Base-by-base conservation (phyloP, 305 asterid genomes). In the Fraxinus dipetala region DNA sequence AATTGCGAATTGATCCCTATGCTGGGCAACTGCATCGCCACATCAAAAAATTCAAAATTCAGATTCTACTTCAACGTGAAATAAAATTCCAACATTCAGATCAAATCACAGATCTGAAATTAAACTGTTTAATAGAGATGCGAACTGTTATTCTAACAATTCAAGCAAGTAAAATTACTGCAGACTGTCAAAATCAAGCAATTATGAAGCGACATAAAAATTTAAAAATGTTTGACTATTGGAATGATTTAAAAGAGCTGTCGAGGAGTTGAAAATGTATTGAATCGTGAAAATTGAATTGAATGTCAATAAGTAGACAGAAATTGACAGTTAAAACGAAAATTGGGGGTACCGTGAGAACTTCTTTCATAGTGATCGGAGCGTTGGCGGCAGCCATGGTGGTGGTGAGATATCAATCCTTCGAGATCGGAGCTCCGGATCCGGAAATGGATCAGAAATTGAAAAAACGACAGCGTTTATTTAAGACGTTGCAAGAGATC, bases 351-450 rank as follows among this genome's bases (percentile, higher is more conserved):
- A 94, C 98, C 98, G 97, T 94, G 45, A 94, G 95, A 76, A 93
- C 78, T 84, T 93, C 97, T 80, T 92, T 92, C 97, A 93, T 93
- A 81, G 94, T 91, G 92, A 93, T 93, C 92, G 97, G 97, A 82
- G 97, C 98, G 85, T 89, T 94, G 56, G 96, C 95, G 82, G 98
- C 96, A 90, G 98, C 98, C 98, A 92, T 91, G 94, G 83, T 83
- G 86, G 84, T 43, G 87, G 86, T 84, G 90, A 88, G 81, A 74
- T 82, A 86, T 87, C 90, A 73, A 81, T 86, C 76, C 86, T 84
- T 82, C 89, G 72, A 78, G 87, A 81, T 84, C 92, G 83, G 89
- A 87, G 83, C 78, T 85, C 89, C 83, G 90, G 94, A 91, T 63
- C 86, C 83, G 85, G 38, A 31, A 77, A 75, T 67, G 59, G 79